phyloP scores from a whole-genome alignment of 108 stramenopile genomes.

The Phaeodactylum tricornutum region DNA sequence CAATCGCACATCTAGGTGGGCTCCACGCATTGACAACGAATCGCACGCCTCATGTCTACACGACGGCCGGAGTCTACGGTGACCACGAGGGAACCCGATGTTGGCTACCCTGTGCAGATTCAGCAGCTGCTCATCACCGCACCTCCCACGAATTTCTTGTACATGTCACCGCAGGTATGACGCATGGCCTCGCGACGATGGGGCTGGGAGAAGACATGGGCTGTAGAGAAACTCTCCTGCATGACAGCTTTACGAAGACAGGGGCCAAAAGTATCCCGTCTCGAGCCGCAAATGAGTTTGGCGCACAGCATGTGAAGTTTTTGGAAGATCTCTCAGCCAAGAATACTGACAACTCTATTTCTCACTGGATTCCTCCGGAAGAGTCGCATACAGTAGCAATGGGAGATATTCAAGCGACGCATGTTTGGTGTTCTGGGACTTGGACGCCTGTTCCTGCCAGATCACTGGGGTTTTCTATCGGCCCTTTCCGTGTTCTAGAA shows the following conservation, averaged over 20 bases:
- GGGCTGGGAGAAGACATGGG: conserved; percentile 78
- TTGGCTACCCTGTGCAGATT: conserved; percentile 78
- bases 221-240: conserved; percentile 32
- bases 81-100: conserved; percentile 77
- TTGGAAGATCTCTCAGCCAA: conserved; percentile 8
- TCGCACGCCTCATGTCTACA: conserved; percentile 64
- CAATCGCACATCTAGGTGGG: conserved; percentile 16
- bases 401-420: conserved; percentile 48
- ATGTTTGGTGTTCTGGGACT: conserved; percentile 44
- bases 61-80: conserved; percentile 56
- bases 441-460: conserved; percentile 73
- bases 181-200: conserved; percentile 45
- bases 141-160: conserved; percentile 53
- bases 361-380: conserved; percentile 59
- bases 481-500: conserved; percentile 62
- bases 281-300: conserved; percentile 20
- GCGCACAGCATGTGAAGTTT: conserved; percentile 28
- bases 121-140: conserved; percentile 57
- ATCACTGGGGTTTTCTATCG: conserved; percentile 75
- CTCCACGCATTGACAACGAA: conserved; percentile 28
- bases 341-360: conserved; percentile 7
- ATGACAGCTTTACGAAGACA: conserved; percentile 19
- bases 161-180: conserved; percentile 41
- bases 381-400: conserved; percentile 5
- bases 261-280: background rate